Percentiles rank a stretch among this genome's conserved stretches.
These are phyloP conservation scores for Plasmodium relictum DNA, from an alignment of 169 alveolate species.

Conservation along the genomic window DNA sequence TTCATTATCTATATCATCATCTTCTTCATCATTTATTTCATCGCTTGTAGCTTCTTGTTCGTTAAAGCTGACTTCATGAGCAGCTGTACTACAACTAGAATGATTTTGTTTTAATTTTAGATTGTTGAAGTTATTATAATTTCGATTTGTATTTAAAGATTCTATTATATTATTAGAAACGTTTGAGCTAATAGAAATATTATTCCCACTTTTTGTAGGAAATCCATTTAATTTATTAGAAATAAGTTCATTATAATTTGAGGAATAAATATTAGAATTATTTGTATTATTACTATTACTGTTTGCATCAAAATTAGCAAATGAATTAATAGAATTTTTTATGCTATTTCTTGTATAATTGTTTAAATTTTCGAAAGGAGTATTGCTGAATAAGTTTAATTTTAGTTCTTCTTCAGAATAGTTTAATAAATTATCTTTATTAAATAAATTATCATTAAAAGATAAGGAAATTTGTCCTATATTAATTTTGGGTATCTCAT, in stretches of 20 bases:
- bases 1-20: constrained; percentile 19
- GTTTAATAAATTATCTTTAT: constrained; percentile 4
- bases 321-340: constrained; percentile 14
- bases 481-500: neutral
- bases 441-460: constrained; percentile 10
- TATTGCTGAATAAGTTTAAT: constrained; percentile 2
- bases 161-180: constrained; percentile 9
- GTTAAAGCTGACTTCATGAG: constrained; percentile 41
- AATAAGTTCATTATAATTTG: constrained; percentile 6
- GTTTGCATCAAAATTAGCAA: constrained; percentile 13
- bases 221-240: neutral
- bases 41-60: constrained; percentile 62
- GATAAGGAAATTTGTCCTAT: neutral
- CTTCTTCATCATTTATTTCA: constrained; percentile 51
- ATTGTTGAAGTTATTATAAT: constrained; percentile 20
- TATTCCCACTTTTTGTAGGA: neutral
- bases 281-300: neutral
- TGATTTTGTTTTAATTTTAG: constrained; percentile 36
- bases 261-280: neutral
- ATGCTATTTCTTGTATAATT: neutral
- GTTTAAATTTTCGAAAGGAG: neutral
- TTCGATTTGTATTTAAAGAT: neutral
- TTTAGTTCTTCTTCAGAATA: constrained; percentile 38
- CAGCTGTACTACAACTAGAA: constrained; percentile 65
- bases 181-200: constrained; percentile 3